phyloP scores from a whole-genome alignment of 2,329 filamentous ascomycete species.

The Fusarium denticulatum region DNA sequence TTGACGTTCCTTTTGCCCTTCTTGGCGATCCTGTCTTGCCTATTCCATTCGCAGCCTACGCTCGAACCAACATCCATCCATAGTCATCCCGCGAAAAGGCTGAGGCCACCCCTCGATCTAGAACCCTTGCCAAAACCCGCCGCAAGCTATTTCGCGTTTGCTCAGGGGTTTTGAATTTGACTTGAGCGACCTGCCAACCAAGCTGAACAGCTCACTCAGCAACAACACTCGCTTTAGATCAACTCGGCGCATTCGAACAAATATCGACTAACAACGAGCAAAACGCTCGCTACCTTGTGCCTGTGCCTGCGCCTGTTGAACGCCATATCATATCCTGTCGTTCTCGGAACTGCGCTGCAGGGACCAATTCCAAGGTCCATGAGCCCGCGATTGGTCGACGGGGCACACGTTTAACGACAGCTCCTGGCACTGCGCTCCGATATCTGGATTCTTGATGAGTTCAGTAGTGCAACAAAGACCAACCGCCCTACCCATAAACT shows the following conservation, averaged over 20 bases:
- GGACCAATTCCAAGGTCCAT: conserved; percentile 36
- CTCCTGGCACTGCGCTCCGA: conserved; percentile 36
- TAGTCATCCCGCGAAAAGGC: conserved; percentile 39
- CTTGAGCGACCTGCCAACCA: conserved; percentile 28
- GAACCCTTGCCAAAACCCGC: conserved; percentile 42
- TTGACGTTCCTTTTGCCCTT: background rate
- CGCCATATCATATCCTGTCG: background rate
- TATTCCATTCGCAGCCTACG: conserved; percentile 1
- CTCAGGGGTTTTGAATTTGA: conserved; percentile 44
- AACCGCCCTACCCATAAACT: conserved; percentile 4
- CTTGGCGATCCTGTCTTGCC: background rate
- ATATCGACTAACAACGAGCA: conserved; percentile 1
- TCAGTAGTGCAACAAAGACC: conserved; percentile 28
- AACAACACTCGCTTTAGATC: conserved; percentile 23
- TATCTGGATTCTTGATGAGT: conserved; percentile 45
- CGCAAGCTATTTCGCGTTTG: conserved; percentile 43
- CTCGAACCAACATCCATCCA: conserved; percentile 10
- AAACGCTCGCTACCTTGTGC: background rate
- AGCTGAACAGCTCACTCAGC: conserved; percentile 35
- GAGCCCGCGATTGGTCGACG: conserved; percentile 41
- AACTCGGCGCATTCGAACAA: conserved; percentile 8
- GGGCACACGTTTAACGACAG: conserved; percentile 36
- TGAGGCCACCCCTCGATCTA: conserved; percentile 45
- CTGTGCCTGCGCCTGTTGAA: background rate
- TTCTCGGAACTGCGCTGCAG: conserved; percentile 14